Conservation (phyloP, 345 rosid species). For the Gossypium sturtianum region DNA sequence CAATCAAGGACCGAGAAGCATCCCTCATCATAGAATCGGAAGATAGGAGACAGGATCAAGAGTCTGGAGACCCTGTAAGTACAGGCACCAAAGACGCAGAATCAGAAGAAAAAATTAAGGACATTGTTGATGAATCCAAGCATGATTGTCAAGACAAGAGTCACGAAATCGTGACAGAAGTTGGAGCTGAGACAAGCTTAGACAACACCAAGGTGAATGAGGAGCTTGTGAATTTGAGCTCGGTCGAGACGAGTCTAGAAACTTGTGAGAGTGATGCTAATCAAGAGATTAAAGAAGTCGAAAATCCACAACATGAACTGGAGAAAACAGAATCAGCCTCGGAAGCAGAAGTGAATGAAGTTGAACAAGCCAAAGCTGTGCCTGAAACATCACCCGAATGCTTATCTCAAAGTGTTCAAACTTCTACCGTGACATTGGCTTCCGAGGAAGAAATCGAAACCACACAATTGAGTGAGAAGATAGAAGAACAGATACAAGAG, state of each 20-base stretch:
- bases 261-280: constrained; percentile 5
- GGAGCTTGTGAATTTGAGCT: background rate
- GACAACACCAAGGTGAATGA: background rate
- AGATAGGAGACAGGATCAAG: background rate
- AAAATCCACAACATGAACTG: background rate
- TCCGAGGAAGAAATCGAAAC: constrained; percentile 6
- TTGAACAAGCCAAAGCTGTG: background rate
- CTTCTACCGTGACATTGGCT: constrained; percentile 10
- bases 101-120: constrained; percentile 3
- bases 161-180: constrained; percentile 12
- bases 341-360: constrained; percentile 9
- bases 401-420: constrained; percentile 1
- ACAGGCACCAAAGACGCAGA: background rate
- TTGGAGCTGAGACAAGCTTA: background rate
- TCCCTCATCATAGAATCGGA: constrained; percentile 1
- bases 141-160: background rate
- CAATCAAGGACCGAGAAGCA: constrained; percentile 17
- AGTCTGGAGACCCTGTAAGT: background rate
- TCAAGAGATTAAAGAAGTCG: constrained; percentile 13
- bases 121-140: background rate
- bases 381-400: background rate
- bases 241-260: background rate
- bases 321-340: constrained; percentile 6
- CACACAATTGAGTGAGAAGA: background rate
- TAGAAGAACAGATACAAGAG: constrained; percentile 5